phyloP scores from a whole-genome alignment of 768 basidiomycete species.

The Lyophyllum decastes region DNA sequence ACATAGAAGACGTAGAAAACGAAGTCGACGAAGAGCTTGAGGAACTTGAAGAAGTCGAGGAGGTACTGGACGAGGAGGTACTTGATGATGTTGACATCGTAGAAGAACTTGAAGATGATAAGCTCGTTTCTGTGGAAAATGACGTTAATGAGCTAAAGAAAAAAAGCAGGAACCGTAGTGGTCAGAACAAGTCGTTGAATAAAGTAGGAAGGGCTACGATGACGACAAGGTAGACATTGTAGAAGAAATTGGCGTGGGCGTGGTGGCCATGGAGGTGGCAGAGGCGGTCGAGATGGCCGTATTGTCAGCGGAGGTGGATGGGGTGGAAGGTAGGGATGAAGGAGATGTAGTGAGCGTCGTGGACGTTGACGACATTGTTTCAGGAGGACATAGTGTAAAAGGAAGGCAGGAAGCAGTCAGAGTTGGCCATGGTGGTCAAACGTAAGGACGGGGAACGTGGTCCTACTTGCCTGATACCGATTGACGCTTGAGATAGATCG shows the following conservation, averaged over 20 bases:
- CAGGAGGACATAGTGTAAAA: slow-evolving; percentile 11
- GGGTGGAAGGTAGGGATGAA: slow-evolving; percentile 19
- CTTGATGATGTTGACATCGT: slow-evolving; percentile 6
- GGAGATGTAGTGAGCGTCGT: slow-evolving; percentile 17
- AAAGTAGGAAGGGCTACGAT: slow-evolving; percentile 5
- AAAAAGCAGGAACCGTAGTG: not conserved
- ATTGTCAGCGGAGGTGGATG: slow-evolving; percentile 17
- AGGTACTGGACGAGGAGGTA: slow-evolving; percentile 13
- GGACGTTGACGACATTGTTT: slow-evolving; percentile 15
- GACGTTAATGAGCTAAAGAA: not conserved
- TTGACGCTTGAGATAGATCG: not conserved
- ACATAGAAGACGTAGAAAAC: slow-evolving; percentile 19
- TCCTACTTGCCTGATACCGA: slow-evolving; percentile 10
- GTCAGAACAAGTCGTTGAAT: not conserved
- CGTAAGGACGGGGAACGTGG: slow-evolving; percentile 15
- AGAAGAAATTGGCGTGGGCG: slow-evolving; percentile 5
- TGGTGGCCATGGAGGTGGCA: slow-evolving; percentile 6
- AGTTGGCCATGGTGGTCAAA: slow-evolving; percentile 8
- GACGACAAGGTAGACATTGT: slow-evolving; percentile 14
- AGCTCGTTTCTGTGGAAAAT: slow-evolving; percentile 1
- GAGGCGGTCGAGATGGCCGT: slow-evolving; percentile 16
- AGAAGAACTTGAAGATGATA: slow-evolving; percentile 11
- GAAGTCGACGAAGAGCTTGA: slow-evolving; percentile 24
- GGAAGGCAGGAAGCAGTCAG: slow-evolving; percentile 16
- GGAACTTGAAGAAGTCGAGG: slow-evolving; percentile 15